phyloP scores from a whole-genome alignment of 192 early-diverging fungal species.

The Mortierella antarctica region DNA sequence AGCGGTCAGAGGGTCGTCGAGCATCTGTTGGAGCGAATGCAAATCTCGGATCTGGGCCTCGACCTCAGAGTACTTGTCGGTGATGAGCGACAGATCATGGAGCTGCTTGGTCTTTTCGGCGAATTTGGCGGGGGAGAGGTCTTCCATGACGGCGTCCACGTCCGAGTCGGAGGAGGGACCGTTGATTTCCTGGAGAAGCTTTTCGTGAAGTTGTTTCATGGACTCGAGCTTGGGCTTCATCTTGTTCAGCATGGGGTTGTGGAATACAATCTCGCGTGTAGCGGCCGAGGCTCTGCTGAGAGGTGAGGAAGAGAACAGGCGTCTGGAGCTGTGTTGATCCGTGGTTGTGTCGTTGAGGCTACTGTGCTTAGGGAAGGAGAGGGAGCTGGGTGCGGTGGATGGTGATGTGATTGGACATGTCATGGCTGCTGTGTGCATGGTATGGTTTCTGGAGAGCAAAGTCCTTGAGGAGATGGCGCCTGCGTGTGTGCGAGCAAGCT shows the following conservation, averaged over 20 bases:
- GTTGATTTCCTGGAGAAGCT: conserved; percentile 46
- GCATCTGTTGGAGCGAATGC: conserved; percentile 39
- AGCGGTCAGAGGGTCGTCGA: conserved; percentile 36
- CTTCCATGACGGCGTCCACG: conserved; percentile 3
- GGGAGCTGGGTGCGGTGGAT: neutral
- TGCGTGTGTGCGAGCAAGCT: neutral
- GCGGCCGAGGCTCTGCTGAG: neutral
- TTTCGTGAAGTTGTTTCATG: conserved; percentile 46
- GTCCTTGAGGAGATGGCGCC: neutral
- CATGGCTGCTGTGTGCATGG: neutral
- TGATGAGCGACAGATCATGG: conserved; percentile 41
- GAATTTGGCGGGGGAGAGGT: conserved; percentile 28
- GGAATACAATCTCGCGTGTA: conserved; percentile 7
- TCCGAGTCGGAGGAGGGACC: conserved; percentile 1
- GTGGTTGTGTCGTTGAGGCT: neutral
- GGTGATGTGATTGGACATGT: neutral
- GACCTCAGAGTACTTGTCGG: conserved; percentile 30
- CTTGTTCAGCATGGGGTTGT: conserved; percentile 50
- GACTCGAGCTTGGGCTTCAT: conserved; percentile 43
- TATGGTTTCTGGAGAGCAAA: neutral
- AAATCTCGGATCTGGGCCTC: conserved; percentile 24
- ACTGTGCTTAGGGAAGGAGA: neutral
- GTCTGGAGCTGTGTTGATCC: neutral
- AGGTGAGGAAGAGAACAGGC: conserved; percentile 2
- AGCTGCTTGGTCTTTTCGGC: conserved; percentile 50